phyloP scores from a whole-genome alignment of 805 yeast genomes.

The Suhomyces emberorum region DNA sequence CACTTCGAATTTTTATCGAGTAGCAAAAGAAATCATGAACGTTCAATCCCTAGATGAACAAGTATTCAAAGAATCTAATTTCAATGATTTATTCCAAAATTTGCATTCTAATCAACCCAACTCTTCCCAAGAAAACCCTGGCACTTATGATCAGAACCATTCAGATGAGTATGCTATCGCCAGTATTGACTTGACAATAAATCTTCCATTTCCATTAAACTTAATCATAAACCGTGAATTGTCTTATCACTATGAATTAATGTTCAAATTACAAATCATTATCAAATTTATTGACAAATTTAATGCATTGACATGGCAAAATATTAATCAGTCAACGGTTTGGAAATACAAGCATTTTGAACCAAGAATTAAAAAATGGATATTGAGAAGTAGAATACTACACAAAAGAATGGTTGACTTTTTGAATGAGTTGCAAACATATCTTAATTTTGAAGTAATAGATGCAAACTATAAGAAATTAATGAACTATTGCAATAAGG shows the following conservation, averaged over 20 bases:
- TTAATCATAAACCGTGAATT: constrained; percentile 68
- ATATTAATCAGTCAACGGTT: constrained; percentile 56
- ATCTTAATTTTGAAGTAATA: constrained; percentile 57
- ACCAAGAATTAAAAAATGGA: constrained; percentile 48
- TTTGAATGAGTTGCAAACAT: constrained; percentile 51
- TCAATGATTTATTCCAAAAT: constrained; percentile 44
- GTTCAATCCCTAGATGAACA: constrained; percentile 41
- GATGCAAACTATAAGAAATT: constrained; percentile 52
- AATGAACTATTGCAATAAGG: constrained; percentile 17
- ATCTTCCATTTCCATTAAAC: constrained; percentile 86
- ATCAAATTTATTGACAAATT: constrained; percentile 60
- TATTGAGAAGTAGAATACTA: constrained; percentile 50
- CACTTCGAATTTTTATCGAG: constrained; percentile 41
- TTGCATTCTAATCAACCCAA: constrained; percentile 26
- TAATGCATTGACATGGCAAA: constrained; percentile 69
- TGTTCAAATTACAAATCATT: constrained; percentile 67
- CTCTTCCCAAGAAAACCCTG: constrained; percentile 4
- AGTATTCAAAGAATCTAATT: constrained; percentile 34
- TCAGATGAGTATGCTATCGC: constrained; percentile 42
- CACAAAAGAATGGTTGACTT: constrained; percentile 58
- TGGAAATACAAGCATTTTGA: constrained; percentile 59
- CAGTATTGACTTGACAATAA: constrained; percentile 51
- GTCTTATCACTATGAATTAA: constrained; percentile 71
- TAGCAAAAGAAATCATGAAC: constrained; percentile 48
- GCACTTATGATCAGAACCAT: constrained; percentile 9